Percentiles rank a stretch among this genome's conserved stretches.
Evolutionary conservation across 257 asterid genomes (phyloP).

Genomic region (Salvia hispanica): DNA sequence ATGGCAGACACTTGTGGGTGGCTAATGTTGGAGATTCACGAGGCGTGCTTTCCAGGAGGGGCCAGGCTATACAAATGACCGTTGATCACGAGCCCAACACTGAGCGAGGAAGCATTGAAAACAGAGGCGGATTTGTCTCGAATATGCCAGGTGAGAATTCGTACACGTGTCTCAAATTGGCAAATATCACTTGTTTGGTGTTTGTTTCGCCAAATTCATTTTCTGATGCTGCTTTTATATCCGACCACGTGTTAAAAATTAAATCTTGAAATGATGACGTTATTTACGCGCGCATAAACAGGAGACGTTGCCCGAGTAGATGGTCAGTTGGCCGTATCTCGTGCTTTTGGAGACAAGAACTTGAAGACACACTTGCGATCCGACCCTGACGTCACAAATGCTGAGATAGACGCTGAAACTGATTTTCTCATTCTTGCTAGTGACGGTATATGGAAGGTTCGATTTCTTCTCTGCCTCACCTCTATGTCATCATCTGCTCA

Average conservation of each 20-base stretch:
- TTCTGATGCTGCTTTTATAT: too few species aligned
- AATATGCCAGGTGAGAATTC: slow-evolving; percentile 80
- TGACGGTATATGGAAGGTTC: slow-evolving; percentile 96
- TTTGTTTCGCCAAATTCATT: not conserved
- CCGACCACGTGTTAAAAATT: too few species aligned
- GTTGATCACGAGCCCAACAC: slow-evolving; percentile 93
- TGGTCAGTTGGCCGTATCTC: slow-evolving; percentile 93
- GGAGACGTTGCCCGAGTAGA: slow-evolving; percentile 96
- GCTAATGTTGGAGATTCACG: slow-evolving; percentile 97
- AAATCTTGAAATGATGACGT: not conserved
- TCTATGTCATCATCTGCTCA: not conserved
- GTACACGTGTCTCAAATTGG: not conserved
- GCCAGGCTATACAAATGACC: slow-evolving; percentile 79
- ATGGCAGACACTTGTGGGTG: slow-evolving; percentile 66
- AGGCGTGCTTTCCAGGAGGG: slow-evolving; percentile 82
- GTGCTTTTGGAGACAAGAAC: slow-evolving; percentile 98
- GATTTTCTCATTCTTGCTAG: slow-evolving; percentile 90
- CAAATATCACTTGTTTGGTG: not conserved
- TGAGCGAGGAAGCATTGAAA: slow-evolving; percentile 78
- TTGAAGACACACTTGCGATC: slow-evolving; percentile 77
- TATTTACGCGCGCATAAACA: slow-evolving; percentile 32
- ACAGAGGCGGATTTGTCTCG: slow-evolving; percentile 90
- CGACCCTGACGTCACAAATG: slow-evolving; percentile 74
- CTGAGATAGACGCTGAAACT: slow-evolving; percentile 55
- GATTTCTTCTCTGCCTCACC: slow-evolving; percentile 21